Evolutionary conservation across 148 eudicot species (phyloP), one percentile per base, ranked within the genome.

Genomic region (Pharnaceum exiguum): DNA sequence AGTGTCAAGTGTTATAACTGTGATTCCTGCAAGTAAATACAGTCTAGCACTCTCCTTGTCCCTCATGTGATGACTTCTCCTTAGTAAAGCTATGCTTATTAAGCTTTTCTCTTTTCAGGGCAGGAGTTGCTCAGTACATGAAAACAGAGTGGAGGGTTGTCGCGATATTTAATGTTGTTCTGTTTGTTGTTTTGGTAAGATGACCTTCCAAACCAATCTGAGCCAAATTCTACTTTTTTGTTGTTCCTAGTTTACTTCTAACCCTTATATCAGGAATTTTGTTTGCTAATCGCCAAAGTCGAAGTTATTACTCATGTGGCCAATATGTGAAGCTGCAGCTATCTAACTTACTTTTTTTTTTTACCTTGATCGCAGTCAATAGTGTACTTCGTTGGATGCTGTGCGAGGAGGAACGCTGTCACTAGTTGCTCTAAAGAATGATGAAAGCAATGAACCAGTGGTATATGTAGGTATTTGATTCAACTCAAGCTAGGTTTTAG

Each of bases 101-200:
- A 45, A 26, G 8, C 38, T 26, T 24, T 57, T 50, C 29, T 28
- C 54, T 50, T 21, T 73, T 18, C 68, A 91, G 98, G 73, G 98
- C 96, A 35, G 98, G 96, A 69, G 96, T 91, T 60, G 96, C 95
- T 49, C 88, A 91, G 53, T 91, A 91, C 83, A 91, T 85, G 96
- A 91, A 91, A 74, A 74, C 69, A 7, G 96, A 91, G 40, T 91
- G 98, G 98, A 72, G 98, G 51, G 83, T 88, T 48, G 96, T 88
- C 49, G 98, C 98, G 13, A 85, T 91, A 56, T 91, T 91, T 63
- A 91, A 88, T 12, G 73, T 85, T 46, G 71, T 74, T 62, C 78
- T 91, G 59, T 91, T 91, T 57, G 54, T 81, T 66, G 84, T 90
- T 46, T 63, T 86, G 90, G 95, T 83, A 79, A 58, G 78, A 29